These are phyloP conservation scores for Bruguiera parviflora DNA, from an alignment of 345 rosid species.

Conservation along the genomic window DNA sequence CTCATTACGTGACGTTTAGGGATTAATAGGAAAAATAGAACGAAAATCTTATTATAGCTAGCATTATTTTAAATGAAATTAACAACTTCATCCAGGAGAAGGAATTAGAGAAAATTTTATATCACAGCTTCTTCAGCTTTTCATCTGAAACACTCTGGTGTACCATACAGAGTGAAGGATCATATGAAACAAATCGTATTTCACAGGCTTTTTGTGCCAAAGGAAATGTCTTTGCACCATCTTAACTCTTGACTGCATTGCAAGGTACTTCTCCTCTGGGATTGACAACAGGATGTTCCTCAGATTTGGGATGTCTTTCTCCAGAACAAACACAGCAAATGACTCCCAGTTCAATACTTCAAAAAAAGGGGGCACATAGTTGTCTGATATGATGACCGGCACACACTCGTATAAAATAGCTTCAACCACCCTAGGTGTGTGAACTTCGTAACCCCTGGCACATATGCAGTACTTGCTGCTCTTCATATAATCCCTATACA, in stretches of 20 bases:
- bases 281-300: constrained; percentile 63
- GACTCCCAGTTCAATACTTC: constrained; percentile 80
- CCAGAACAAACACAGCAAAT: constrained; percentile 70
- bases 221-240: constrained; percentile 77
- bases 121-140: constrained; percentile 28
- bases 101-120: not conserved
- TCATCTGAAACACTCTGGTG: constrained; percentile 54
- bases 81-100: not conserved
- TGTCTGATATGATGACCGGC: constrained; percentile 84
- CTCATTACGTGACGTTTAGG: too few relatives aligned
- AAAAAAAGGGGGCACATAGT: constrained; percentile 82
- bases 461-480: constrained; percentile 86
- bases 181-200: constrained; percentile 78
- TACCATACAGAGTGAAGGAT: constrained; percentile 79
- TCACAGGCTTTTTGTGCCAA: constrained; percentile 76
- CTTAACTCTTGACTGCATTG: constrained; percentile 62
- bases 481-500: constrained; percentile 74
- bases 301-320: constrained; percentile 64
- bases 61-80: too few relatives aligned
- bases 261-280: constrained; percentile 54
- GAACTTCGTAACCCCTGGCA: constrained; percentile 87
- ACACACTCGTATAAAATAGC: constrained; percentile 73
- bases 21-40: too few relatives aligned
- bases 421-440: constrained; percentile 80
- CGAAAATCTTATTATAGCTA: too few relatives aligned